Evolutionary conservation across 805 yeast genomes (phyloP), one percentile per base, ranked within the genome.

Genomic region (Kuraishia molischiana): DNA sequence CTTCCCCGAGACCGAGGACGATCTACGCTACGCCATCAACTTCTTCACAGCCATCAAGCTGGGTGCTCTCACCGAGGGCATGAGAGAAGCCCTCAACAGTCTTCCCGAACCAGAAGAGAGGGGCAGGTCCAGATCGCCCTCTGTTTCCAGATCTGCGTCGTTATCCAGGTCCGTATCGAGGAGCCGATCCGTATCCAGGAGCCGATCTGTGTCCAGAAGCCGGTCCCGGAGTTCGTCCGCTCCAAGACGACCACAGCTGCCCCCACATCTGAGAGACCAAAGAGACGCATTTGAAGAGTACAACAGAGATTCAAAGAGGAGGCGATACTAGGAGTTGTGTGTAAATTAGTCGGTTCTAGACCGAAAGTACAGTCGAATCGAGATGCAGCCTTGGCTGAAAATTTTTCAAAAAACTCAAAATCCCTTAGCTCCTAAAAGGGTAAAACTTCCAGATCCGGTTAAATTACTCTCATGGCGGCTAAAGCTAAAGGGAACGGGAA

Each of bases 31-130:
- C 53, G 71, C 94, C 2, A 86, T 87, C 52, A 90, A 90, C 52
- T 90, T 70, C 54, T 90, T 90, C 57, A 90, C 97, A 0, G 96
- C 97, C 1, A 86, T 90, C 43, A 94, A 94, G 0, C 55, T 90
- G 35, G 97, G 97, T 33, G 68, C 71, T 2, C 54, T 90, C 40
- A 89, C 97, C 0, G 95, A 85, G 29, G 72, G 63, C 1, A 82
- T 89, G 94, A 72, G 97, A 59, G 69, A 63, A 4, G 36, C 32
- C 2, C 42, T 56, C 19, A 38, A 48, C 32, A 39, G 41, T 13
- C 30, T 55, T 19, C 55, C 58, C 19, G 51, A 49, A 13, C 44
- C 44, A 11, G 50, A 46, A 30, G 44, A 39, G 30, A n/a, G 38
- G 28, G 46, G 46, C 10, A 39, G 57, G 22, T 38, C 45, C 9